Percentiles rank a stretch among this genome's conserved stretches.
These are phyloP conservation scores for Serendipita indica DNA, from an alignment of 768 basidiomycete species.

Conservation along the genomic window DNA sequence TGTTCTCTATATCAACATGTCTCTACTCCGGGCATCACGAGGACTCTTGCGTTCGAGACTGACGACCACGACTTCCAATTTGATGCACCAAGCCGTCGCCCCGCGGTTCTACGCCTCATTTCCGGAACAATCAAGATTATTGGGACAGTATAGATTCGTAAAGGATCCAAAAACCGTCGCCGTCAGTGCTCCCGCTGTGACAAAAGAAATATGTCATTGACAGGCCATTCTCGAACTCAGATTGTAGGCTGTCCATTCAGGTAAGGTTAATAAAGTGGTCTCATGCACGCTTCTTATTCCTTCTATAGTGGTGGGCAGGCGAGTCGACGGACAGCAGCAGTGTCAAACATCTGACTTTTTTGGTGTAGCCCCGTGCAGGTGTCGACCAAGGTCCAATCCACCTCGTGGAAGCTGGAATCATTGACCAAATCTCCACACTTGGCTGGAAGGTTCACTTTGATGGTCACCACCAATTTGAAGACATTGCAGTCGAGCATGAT, in stretches of 20 bases:
- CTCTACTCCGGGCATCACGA: too few relatives aligned
- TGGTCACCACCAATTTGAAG: conserved; percentile 80
- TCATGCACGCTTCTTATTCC: conserved; percentile 9
- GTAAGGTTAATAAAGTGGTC: conserved; percentile 30
- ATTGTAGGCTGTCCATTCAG: conserved; percentile 95
- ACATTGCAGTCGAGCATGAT: conserved; percentile 45
- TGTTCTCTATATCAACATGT: too few relatives aligned
- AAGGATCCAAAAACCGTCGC: conserved; percentile 60
- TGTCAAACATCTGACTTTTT: background rate
- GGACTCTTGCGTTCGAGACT: too few relatives aligned
- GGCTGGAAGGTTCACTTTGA: conserved; percentile 87
- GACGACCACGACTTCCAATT: background rate
- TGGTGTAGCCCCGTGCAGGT: conserved; percentile 49
- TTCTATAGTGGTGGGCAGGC: conserved; percentile 49
- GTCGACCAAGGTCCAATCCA: conserved; percentile 82
- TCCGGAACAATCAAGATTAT: background rate
- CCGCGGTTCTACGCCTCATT: background rate
- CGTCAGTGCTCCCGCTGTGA: conserved; percentile 47
- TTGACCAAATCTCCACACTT: conserved; percentile 56
- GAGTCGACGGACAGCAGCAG: conserved; percentile 17
- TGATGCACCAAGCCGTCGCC: background rate
- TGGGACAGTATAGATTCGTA: conserved; percentile 32
- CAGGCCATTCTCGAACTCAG: conserved; percentile 25
- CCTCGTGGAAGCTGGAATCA: conserved; percentile 74
- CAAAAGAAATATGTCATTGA: background rate